These are phyloP conservation scores for Aureobasidium sp. DNA, from an alignment of 2,329 filamentous ascomycete genomes.

Conservation along the genomic window DNA sequence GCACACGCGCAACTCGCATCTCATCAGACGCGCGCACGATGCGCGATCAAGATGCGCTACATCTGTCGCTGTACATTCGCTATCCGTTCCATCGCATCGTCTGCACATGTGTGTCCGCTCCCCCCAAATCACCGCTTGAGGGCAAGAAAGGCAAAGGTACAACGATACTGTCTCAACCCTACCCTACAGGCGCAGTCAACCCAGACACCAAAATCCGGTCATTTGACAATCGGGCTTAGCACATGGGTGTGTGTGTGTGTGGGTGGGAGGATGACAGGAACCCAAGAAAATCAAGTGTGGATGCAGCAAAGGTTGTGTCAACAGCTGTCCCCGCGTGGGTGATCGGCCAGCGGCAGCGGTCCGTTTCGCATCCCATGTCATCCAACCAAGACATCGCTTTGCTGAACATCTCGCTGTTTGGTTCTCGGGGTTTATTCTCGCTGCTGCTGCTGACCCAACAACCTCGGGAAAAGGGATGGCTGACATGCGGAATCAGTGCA, in stretches of 20 bases:
- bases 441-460: neutral
- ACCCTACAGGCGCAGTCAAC: neutral
- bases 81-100: neutral
- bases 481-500: neutral
- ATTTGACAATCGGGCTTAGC: slow-evolving; percentile 2
- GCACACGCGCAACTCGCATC: neutral
- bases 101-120: neutral
- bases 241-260: neutral
- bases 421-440: neutral
- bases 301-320: neutral
- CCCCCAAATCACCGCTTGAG: too few relatives aligned
- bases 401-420: neutral
- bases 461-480: neutral
- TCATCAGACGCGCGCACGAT: neutral
- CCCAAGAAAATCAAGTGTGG: neutral
- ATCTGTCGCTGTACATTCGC: neutral
- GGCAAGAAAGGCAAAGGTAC: neutral
- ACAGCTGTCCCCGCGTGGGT: neutral
- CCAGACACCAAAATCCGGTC: neutral
- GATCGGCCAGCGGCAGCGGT: neutral
- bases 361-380: neutral
- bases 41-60: neutral
- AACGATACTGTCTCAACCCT: neutral
- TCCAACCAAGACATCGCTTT: neutral
- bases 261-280: neutral